A percentile compares a stretch with the other conserved stretches of the same genome.
These are phyloP conservation scores for Flaveria linearis DNA, from an alignment of 129 eudicot genomes.

Conservation along the genomic window DNA sequence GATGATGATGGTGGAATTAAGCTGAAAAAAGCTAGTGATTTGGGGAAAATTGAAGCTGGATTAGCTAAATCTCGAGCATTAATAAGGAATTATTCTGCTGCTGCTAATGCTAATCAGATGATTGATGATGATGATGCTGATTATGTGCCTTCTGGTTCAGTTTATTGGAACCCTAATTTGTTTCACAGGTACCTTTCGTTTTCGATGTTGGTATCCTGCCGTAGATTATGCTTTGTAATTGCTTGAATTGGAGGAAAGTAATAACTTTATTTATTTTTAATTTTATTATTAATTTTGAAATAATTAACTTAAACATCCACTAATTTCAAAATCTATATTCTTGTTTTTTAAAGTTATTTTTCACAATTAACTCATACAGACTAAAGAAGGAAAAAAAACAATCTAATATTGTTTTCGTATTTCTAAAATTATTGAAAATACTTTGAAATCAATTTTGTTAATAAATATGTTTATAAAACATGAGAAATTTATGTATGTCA, in stretches of 20 bases:
- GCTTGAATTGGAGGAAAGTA: conserved; percentile 1
- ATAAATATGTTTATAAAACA: no score
- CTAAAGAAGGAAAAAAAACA: no score
- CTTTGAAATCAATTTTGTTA: no score
- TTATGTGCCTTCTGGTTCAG: conserved; percentile 70
- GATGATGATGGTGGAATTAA: not conserved
- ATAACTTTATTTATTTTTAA: not conserved
- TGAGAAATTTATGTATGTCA: no score
- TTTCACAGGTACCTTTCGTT: conserved; percentile 56
- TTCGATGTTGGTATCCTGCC: not conserved
- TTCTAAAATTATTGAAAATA: no score
- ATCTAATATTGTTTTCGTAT: no score
- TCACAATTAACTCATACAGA: no score
- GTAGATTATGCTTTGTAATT: not conserved
- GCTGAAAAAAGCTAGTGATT: not conserved
- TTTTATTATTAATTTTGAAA: no score
- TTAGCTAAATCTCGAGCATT: conserved; percentile 50
- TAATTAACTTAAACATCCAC: no score
- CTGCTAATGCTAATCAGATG: conserved; percentile 3
- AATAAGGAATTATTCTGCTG: conserved; percentile 25
- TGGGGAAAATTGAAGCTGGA: conserved; percentile 29
- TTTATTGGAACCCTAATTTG: conserved; percentile 62
- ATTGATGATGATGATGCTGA: conserved; percentile 41
- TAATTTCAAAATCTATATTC: no score
- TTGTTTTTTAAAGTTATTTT: no score